Base-by-base conservation (phyloP, 306 rosid species). In the Dryas drummondii region DNA sequence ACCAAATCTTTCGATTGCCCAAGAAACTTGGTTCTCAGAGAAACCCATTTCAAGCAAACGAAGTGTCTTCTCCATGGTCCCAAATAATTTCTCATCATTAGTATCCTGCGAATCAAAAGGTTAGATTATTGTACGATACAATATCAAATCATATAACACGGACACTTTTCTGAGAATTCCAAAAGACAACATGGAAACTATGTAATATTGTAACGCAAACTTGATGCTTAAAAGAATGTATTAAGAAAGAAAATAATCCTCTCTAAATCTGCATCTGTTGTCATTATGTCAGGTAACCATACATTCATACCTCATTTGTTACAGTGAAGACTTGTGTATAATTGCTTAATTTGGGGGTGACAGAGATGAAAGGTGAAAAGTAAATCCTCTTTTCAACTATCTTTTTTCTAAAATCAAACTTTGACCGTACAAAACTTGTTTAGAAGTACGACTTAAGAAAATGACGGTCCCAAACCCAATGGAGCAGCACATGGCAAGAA, bases 1-100 rank as follows among this genome's bases (percentile, higher is more conserved):
- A 88, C 98, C 98, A 81, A 83, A 79, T 79, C 61, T 90, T 82
- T 94, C 98, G 52, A 94, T 72, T 71, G 96, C 97, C 67, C 84
- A 81, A 32, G 98, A 94, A 77, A 94, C 93, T 86, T 94, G 93
- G 58, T 66, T 84, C 88, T 94, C 97, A 41, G 96, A 87, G 85
- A 94, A 94, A 65, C 98, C 98, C 96, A 94, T 94, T 83, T 92
- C 92, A 76, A 94, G 92, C 86, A 94, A 85, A 10, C 81, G 86
- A 69, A 94, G 89, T 11, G 97, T 87, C 84, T 87, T 92, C 75
- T 87, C 97, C 98, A 91, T 94, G 52, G 91, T 88, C 73, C 96
- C 97, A 79, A 76, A 94, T 76, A 94, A 85, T 64, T 84, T 84
- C 76, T 94, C 98, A 50, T 81, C 68, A 14, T 7, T 76, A 11